Evolutionary conservation across 164 flowering plant species (phyloP).

Genomic region (Houttuynia cordata): DNA sequence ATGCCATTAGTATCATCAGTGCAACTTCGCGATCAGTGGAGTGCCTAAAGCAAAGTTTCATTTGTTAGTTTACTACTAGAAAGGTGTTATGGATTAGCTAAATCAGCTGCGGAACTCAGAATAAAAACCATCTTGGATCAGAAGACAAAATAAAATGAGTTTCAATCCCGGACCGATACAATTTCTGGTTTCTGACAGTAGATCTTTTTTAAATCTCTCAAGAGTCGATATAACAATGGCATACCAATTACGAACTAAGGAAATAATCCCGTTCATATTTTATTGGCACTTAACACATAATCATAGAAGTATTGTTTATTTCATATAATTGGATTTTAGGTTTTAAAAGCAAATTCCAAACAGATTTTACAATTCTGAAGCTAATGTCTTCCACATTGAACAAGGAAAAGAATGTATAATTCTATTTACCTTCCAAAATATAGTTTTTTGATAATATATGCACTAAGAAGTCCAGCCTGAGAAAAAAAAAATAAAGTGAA

Average conservation of each 20-base stretch:
- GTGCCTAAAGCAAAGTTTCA: slow-evolving; percentile 40
- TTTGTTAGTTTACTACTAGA: not conserved
- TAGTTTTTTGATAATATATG: slow-evolving; percentile 71
- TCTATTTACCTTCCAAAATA: slow-evolving; percentile 24
- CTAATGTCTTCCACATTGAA: not conserved
- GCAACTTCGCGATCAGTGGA: slow-evolving; percentile 96
- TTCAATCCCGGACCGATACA: too few species aligned
- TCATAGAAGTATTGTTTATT: not conserved
- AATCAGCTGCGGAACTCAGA: too few species aligned
- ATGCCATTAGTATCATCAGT: slow-evolving; percentile 93
- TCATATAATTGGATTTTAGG: too few species aligned
- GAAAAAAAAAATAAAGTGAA: slow-evolving; percentile 11
- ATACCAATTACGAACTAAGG: not conserved
- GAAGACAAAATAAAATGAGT: not conserved
- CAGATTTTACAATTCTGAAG: too few species aligned
- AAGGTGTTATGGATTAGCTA: not conserved
- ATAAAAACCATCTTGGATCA: not conserved
- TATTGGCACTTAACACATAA: not conserved
- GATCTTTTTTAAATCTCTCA: too few species aligned
- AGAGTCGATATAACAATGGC: not conserved
- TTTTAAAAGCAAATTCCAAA: too few species aligned
- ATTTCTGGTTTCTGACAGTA: too few species aligned
- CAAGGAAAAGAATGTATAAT: not conserved
- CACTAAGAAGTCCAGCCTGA: slow-evolving; percentile 86
- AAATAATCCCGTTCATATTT: too few species aligned